Percentiles rank a stretch among this genome's conserved stretches.
Conservation (phyloP, 306 rosid species). For the Parietaria judaica region DNA sequence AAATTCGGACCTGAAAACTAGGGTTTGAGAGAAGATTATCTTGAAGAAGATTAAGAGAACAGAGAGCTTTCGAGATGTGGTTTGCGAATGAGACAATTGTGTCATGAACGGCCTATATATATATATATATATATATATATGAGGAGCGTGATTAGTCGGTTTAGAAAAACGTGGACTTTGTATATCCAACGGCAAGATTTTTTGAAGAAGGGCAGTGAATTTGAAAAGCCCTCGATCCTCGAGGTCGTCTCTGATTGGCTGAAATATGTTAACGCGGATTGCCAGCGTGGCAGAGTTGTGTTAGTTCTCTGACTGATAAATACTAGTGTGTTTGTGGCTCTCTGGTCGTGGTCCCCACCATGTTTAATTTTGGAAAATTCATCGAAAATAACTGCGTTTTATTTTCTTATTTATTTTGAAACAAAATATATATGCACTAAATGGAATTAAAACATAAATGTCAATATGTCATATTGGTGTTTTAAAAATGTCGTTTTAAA, state of each 20-base stretch:
- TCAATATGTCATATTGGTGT: no score
- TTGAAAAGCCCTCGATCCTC: neutral
- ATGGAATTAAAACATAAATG: no score
- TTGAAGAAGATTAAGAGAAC: neutral
- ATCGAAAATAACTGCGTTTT: no score
- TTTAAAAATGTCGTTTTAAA: no score
- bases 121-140: slow-evolving; percentile 15
- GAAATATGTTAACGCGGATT: neutral
- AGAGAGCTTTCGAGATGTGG: neutral
- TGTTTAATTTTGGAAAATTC: no score
- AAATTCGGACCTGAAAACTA: neutral
- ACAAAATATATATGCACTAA: no score
- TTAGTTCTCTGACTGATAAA: slow-evolving; percentile 13
- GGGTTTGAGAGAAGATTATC: neutral
- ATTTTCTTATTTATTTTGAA: no score
- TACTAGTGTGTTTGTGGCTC: neutral
- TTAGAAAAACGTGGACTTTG: slow-evolving; percentile 5
- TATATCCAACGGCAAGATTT: neutral
- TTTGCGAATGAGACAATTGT: neutral
- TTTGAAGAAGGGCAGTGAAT: neutral
- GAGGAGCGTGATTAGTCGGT: slow-evolving; percentile 3
- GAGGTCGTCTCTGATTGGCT: slow-evolving; percentile 27
- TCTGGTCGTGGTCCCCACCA: no score
- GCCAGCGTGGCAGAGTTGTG: slow-evolving; percentile 48
- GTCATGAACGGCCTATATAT: neutral